A percentile compares a stretch with the other conserved stretches of the same genome.
phyloP scores from a whole-genome alignment of 306 rosid genomes.

The Erythrophleum fordii region DNA sequence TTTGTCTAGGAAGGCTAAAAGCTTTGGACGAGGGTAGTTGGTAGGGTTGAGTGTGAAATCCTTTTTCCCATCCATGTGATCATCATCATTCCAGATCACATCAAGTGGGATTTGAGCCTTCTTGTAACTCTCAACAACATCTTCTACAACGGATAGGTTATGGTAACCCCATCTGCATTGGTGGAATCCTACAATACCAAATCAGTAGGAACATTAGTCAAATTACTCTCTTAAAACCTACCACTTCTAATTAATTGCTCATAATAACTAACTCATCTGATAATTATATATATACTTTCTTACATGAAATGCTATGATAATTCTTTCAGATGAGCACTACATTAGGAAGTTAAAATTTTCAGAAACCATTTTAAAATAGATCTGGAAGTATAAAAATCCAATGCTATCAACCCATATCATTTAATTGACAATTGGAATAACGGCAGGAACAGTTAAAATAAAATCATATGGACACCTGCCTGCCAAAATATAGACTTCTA shows the following conservation, averaged over 20 bases:
- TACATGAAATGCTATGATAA: background rate
- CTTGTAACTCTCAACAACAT: slow-evolving; percentile 84
- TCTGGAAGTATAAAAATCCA: slow-evolving; percentile 20
- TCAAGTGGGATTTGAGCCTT: slow-evolving; percentile 93
- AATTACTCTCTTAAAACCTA: background rate
- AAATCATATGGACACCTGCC: background rate
- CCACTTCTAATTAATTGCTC: background rate
- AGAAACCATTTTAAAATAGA: background rate
- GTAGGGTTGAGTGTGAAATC: slow-evolving; percentile 79
- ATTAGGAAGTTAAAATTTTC: background rate
- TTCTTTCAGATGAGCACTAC: background rate
- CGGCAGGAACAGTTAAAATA: background rate
- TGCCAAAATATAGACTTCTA: background rate
- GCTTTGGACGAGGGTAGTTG: slow-evolving; percentile 83
- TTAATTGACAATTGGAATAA: background rate
- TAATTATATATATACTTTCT: background rate
- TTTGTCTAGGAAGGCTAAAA: slow-evolving; percentile 74
- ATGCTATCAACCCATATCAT: background rate
- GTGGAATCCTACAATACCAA: slow-evolving; percentile 76
- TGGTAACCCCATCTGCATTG: slow-evolving; percentile 99
- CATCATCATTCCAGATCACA: slow-evolving; percentile 97
- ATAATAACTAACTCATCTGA: background rate
- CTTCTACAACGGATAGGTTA: slow-evolving; percentile 92
- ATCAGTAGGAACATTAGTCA: slow-evolving; percentile 29
- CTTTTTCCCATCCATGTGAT: slow-evolving; percentile 91